phyloP scores from a whole-genome alignment of 2,329 filamentous ascomycete genomes.

The Plectosphaerella cucumerina region DNA sequence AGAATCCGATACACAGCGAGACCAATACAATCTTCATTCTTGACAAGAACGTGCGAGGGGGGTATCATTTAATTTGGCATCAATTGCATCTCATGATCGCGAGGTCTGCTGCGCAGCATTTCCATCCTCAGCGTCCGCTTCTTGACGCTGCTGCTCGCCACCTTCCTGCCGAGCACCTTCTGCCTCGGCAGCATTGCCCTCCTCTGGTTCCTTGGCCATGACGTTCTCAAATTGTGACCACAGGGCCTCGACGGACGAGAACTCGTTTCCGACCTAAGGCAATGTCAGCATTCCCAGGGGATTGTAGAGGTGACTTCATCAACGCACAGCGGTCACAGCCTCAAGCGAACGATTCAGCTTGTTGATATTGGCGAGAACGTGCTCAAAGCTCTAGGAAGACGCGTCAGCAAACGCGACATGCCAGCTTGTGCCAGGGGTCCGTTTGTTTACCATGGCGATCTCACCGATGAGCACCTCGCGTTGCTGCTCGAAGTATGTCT shows the following conservation, averaged over 20 bases:
- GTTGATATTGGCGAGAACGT: slow-evolving; percentile 93
- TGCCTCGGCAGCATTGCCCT: slow-evolving; percentile 15
- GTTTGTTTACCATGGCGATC: slow-evolving; percentile 59
- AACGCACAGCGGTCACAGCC: slow-evolving; percentile 76
- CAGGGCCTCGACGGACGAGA: slow-evolving; percentile 91
- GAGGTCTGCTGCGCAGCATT: background rate
- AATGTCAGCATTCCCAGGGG: background rate
- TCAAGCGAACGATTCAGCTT: slow-evolving; percentile 90
- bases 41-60: too few species aligned
- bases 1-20: too few species aligned
- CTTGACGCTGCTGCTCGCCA: slow-evolving; percentile 19
- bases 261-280: slow-evolving; percentile 82
- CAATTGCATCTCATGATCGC: background rate
- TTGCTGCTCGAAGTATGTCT: slow-evolving; percentile 73
- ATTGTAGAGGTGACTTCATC: background rate
- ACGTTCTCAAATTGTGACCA: slow-evolving; percentile 98
- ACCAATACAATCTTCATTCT: too few species aligned
- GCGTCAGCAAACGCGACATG: background rate
- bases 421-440: background rate
- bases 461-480: slow-evolving; percentile 67
- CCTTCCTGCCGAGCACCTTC: slow-evolving; percentile 19
- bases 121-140: slow-evolving; percentile 8
- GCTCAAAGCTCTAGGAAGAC: slow-evolving; percentile 63
- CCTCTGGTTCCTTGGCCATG: slow-evolving; percentile 68
- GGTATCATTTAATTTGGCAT: slow-evolving; percentile 1